Evolutionary conservation across 352 stramenopile genomes (phyloP), one percentile per base, ranked within the genome.

Genomic region (Phytophthora aleatoria): DNA sequence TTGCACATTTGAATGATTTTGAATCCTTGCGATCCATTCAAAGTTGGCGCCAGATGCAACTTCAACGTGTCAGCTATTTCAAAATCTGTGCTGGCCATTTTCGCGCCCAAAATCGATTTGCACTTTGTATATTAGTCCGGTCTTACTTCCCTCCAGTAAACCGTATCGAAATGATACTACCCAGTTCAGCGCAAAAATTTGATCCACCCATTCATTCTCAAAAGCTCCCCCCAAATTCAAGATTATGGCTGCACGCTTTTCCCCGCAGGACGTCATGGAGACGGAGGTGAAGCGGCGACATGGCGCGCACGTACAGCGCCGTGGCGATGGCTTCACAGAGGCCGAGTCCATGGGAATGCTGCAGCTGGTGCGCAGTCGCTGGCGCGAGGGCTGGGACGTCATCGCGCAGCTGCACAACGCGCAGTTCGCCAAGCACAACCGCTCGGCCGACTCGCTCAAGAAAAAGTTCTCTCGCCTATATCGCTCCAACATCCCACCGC

Each of bases 401-500:
- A 30, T 81, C 5, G 59, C 73, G 30, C 62, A 71, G 59, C 43
- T 67, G n/a, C 72, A 81, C 67, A 81, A 79, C 52, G 28, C 59
- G 36, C 69, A 76, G 33, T 70, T 74, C 16, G 62, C 70, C 44
- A 71, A 73, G 28, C 63, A 77, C 45, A 73, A 64, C 51, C 73
- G 73, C 35, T 74, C 73, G 15, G 67, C 67, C 45, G 73, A 81
- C 26, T 81, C 73, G 30, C 73, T 81, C 45, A 77, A 77, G 50
- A 77, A 77, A 53, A 81, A 81, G 57, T 81, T 79, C 31, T 73
- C 69, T 5, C 64, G 71, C 6, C 50, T 81, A 16, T 76, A 77
- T 41, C 71, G 73, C 28, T 52, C 59, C 7, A 73, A 58, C 13
- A 55, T 74, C 24, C 55, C 70, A 20, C 50, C 61, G n/a, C 73